These are phyloP conservation scores for Chionographis japonica DNA, from an alignment of 106 monocot genomes.

Conservation along the genomic window DNA sequence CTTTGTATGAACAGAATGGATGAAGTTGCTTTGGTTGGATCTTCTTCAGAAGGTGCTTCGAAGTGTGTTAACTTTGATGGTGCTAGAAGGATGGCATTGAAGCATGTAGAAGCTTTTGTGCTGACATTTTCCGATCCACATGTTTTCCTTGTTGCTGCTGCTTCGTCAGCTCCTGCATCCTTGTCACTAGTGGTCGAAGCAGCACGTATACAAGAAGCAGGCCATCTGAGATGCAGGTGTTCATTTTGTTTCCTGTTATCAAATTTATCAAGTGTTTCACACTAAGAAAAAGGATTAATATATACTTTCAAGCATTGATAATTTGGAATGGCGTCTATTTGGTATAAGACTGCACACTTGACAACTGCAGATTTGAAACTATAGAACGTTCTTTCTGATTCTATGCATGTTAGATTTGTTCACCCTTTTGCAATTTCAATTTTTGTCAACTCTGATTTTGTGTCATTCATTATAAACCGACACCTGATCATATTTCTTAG, in stretches of 20 bases:
- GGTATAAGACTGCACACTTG: no score
- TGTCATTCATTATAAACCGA: no score
- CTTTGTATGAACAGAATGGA: constrained; percentile 58
- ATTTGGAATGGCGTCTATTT: no score
- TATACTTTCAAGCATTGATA: no score
- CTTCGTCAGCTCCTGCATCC: constrained; percentile 62
- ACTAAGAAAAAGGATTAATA: neutral
- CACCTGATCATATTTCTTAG: no score
- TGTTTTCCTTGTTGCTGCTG: constrained; percentile 53
- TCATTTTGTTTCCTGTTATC: constrained; percentile 1
- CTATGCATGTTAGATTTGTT: no score
- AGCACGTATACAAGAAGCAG: constrained; percentile 93
- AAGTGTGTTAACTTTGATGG: constrained; percentile 77
- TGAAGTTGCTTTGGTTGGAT: constrained; percentile 60
- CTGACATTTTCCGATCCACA: constrained; percentile 74
- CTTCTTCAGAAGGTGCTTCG: constrained; percentile 67
- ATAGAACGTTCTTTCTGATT: no score
- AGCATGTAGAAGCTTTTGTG: constrained; percentile 86
- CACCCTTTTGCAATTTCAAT: no score
- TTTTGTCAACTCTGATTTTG: no score
- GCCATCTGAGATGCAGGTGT: constrained; percentile 97
- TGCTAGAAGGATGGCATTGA: constrained; percentile 85
- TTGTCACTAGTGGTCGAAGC: constrained; percentile 65
- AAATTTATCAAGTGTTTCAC: neutral
- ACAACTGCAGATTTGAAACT: no score